These are phyloP conservation scores for Agrocybe chaxingu DNA, from an alignment of 768 basidiomycete species.

Conservation along the genomic window DNA sequence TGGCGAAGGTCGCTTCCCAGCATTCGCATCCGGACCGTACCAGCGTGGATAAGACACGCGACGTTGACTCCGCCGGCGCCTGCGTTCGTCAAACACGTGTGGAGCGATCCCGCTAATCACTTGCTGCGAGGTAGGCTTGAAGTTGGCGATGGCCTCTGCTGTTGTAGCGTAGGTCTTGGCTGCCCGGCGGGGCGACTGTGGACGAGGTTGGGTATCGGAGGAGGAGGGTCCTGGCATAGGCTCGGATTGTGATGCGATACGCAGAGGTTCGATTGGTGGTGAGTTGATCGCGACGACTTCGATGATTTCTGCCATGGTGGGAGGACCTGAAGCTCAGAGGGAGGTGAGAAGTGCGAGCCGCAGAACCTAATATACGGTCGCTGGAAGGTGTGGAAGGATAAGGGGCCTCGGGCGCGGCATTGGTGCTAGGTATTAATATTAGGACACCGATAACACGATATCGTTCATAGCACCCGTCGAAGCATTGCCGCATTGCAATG, in stretches of 20 bases:
- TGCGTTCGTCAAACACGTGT: constrained; percentile 40
- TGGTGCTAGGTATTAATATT: constrained; percentile 14
- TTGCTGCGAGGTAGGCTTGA: constrained; percentile 38
- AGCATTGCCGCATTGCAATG: constrained; percentile 20
- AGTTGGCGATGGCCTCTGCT: constrained; percentile 33
- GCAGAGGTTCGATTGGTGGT: not conserved
- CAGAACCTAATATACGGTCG: not conserved
- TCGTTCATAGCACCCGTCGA: constrained; percentile 3
- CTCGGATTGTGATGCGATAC: not conserved
- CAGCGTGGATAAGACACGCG: constrained; percentile 19
- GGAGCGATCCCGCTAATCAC: constrained; percentile 44
- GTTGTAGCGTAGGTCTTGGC: constrained; percentile 14
- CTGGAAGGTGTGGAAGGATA: constrained; percentile 9
- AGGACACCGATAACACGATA: no score
- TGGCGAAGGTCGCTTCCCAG: constrained; percentile 25
- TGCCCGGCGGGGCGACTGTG: not conserved
- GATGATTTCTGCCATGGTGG: constrained; percentile 5
- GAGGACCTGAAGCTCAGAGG: not conserved
- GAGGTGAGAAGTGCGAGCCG: no score
- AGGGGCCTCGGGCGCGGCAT: constrained; percentile 13
- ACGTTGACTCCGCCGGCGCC: constrained; percentile 24
- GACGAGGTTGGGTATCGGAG: not conserved
- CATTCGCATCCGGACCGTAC: constrained; percentile 9
- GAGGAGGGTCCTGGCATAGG: not conserved
- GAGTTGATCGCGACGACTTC: not conserved